Base-by-base conservation (phyloP, 768 basidiomycete species). In the Leccinum variicolor region DNA sequence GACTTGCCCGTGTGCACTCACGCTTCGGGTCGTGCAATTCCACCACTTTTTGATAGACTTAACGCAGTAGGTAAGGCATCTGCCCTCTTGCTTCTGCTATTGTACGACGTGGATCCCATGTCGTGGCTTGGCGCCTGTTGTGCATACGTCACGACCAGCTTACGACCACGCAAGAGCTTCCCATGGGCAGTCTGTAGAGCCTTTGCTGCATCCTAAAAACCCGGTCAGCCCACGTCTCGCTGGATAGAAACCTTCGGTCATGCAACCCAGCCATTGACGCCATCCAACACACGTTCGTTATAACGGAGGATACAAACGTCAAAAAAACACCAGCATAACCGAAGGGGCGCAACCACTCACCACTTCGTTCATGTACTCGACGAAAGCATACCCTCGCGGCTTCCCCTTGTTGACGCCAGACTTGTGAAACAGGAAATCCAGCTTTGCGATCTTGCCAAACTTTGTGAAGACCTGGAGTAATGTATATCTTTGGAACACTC, bases 391-490 rank as follows among this genome's bases (percentile, higher is more conserved):
- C 6, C 97, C 96, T 13, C 95, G 80, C 1, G 97, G 95, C 70
- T 92, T 97, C 17, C 97, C 97, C 69, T 88, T 94, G 66, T 87
- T 74, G 13, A 85, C 80, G 0, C 96, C 97, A 0, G 89, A 78
- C 74, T 96, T 98, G 79, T 99, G 95, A 68, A 98, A 98, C 61
- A 98, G 80, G 72, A 86, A 98, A 73, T 99, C 97, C 52, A 98
- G 82, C 63, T 94, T 92, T 21, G 92, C 83, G 59, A 98, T 82
- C 73, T 92, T 94, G 54, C 97, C 97, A 70, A 87, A 94, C 74
- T 90, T 94, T 31, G 89, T 83, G 74, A 97, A 97, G 34, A 95
- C 73, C 73, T 95, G 91, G 21, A 98, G 82, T 15, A 99, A 80
- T 4, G 92, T 79, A 73, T 93, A 92, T 72, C 94, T 96, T 43